A percentile compares a stretch with the other conserved stretches of the same genome.
These are phyloP conservation scores for Linum usitatissimum DNA, from an alignment of 345 rosid genomes.

Conservation along the genomic window DNA sequence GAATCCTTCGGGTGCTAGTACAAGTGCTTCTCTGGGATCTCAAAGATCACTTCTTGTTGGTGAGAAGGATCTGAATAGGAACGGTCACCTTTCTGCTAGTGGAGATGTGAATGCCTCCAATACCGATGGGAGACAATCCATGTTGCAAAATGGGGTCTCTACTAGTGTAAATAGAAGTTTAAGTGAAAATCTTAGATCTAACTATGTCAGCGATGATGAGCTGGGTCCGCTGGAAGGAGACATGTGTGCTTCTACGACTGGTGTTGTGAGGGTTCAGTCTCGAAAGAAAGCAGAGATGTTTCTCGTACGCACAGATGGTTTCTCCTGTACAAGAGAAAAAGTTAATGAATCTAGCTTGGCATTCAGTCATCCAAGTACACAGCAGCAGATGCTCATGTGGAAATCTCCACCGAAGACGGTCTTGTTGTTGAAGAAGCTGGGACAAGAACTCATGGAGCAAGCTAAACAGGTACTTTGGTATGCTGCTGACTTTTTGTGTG, in stretches of 20 bases:
- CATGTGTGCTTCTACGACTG: constrained; percentile 97
- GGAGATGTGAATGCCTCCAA: constrained; percentile 17
- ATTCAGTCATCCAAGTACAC: constrained; percentile 97
- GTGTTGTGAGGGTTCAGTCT: constrained; percentile 95
- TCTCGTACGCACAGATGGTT: constrained; percentile 90
- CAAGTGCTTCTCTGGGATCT: constrained; percentile 16
- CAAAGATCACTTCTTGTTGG: constrained; percentile 23
- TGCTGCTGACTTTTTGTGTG: neutral
- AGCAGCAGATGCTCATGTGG: constrained; percentile 99
- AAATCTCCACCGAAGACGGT: constrained; percentile 87
- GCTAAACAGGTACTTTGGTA: constrained; percentile 62
- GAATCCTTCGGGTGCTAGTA: constrained; percentile 20
- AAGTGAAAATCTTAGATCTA: constrained; percentile 16
- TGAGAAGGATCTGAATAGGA: constrained; percentile 27
- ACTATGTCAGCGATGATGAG: constrained; percentile 42
- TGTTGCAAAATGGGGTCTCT: constrained; percentile 20
- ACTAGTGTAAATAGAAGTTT: constrained; percentile 28
- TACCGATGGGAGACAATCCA: constrained; percentile 16
- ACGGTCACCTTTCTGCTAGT: constrained; percentile 22
- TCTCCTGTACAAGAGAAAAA: constrained; percentile 90
- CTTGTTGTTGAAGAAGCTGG: constrained; percentile 79
- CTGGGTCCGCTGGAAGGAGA: constrained; percentile 54
- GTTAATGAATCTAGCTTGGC: constrained; percentile 95
- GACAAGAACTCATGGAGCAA: constrained; percentile 86
- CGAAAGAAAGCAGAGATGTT: constrained; percentile 98